Percentiles rank a stretch among this genome's conserved stretches.
These are phyloP conservation scores for Saccharomyces eubayanus DNA, from an alignment of 805 yeast species.

Conservation along the genomic window DNA sequence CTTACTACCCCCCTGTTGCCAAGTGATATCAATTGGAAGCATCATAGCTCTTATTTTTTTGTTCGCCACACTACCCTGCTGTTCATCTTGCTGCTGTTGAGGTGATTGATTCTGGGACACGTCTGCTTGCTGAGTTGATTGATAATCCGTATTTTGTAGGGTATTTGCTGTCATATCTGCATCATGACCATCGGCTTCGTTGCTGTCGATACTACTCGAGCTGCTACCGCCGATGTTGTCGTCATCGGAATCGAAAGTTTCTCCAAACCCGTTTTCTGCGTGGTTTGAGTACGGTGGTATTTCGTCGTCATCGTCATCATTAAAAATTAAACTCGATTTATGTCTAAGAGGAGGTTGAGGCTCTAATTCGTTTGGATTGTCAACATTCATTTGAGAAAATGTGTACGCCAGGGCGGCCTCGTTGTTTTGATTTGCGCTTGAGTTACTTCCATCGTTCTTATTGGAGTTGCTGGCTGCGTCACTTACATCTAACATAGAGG, in stretches of 20 bases:
- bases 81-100: slow-evolving; percentile 5
- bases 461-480: slow-evolving; percentile 10
- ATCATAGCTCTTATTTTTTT: slow-evolving; percentile 6
- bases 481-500: slow-evolving; percentile 24
- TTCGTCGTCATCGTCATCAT: slow-evolving; percentile 57
- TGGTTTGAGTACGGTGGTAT: slow-evolving; percentile 36
- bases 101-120: slow-evolving; percentile 3
- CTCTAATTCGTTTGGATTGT: slow-evolving; percentile 19
- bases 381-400: slow-evolving; percentile 31
- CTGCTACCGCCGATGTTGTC: slow-evolving; percentile 13
- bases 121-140: not conserved
- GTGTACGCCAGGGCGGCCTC: slow-evolving; percentile 20
- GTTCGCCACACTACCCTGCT: not conserved
- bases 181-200: slow-evolving; percentile 3
- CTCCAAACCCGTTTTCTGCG: slow-evolving; percentile 18
- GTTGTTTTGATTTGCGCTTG: slow-evolving; percentile 2
- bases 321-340: slow-evolving; percentile 62
- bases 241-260: slow-evolving; percentile 15
- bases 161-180: slow-evolving; percentile 1
- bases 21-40: slow-evolving; percentile 60
- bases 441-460: slow-evolving; percentile 3
- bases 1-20: slow-evolving; percentile 95
- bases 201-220: slow-evolving; percentile 9
- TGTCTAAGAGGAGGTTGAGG: slow-evolving; percentile 37
- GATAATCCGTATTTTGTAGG: not conserved